Base-by-base conservation (phyloP, 2,329 filamentous ascomycete species). In the Trichoderma afroharzianum region DNA sequence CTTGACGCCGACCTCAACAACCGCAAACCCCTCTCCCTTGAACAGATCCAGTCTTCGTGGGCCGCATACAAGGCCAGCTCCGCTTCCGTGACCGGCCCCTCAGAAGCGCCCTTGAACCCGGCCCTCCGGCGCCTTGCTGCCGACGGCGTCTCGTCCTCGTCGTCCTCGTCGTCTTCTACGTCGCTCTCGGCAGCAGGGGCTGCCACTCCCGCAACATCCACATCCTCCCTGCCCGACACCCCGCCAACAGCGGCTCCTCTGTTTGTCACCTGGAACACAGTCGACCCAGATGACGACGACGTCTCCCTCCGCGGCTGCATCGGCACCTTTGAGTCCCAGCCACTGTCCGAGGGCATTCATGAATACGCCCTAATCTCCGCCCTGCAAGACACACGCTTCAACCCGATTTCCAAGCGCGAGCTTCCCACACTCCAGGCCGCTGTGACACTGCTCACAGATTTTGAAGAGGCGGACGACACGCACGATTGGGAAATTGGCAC, bases 221-320 rank as follows among this genome's bases (percentile, higher is more conserved):
- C 79, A 14, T 81, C 83, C 39, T 85, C 81, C 32, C 79, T 83
- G 26, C 77, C 82, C 15, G 77, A 71, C 9, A 26, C 71, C 58
- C 79, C 78, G 75, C 79, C 78, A 75, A 81, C 82, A 71, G 86
- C 88, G 55, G 89, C 91, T 73, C 95, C 95, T 0, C 87, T 98
- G 50, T 98, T 98, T 80, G 93, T 99, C 61, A 97, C 95, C 8
- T 98, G 95, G 95, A 97, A 98, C 83, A 93, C 89, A 0, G 76
- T 94, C 55, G 58, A 62, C 69, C 77, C 75, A 11, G 73, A 78
- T 33, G 78, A 76, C 24, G 77, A 76, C 73, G 78, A 80, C 43
- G 71, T 91, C 79, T 88, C 87, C 28, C 88, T 99, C 55, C 91
- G 96, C 72, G 96, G 96, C 72, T 99, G 96, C 85, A 98, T 99